phyloP scores from a whole-genome alignment of 1,284 basidiomycete genomes.

The Kalmanozyma brasiliensis region DNA sequence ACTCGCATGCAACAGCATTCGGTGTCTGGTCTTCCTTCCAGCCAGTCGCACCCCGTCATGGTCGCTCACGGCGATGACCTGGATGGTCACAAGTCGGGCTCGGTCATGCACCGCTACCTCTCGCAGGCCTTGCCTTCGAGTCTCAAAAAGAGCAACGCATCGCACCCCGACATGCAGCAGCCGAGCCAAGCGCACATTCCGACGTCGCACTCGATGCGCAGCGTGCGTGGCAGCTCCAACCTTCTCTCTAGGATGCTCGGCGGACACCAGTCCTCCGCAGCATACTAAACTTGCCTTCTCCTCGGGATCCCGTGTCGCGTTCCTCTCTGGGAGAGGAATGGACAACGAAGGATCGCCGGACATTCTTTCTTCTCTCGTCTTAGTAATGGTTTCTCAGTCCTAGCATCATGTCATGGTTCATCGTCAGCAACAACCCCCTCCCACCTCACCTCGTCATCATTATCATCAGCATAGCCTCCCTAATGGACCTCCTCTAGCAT shows the following conservation, averaged over 20 bases:
- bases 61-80: slow-evolving; percentile 35
- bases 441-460: too few species aligned
- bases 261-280: slow-evolving; percentile 41
- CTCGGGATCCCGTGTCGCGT: slow-evolving; percentile 37
- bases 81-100: slow-evolving; percentile 40
- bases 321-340: slow-evolving; percentile 8
- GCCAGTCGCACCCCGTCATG: slow-evolving; percentile 40
- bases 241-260: slow-evolving; percentile 59
- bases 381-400: slow-evolving; percentile 27
- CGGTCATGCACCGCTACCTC: slow-evolving; percentile 59
- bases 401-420: slow-evolving; percentile 32
- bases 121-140: slow-evolving; percentile 55
- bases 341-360: slow-evolving; percentile 47
- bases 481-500: slow-evolving; percentile 8
- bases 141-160: slow-evolving; percentile 54
- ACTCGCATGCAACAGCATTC: slow-evolving; percentile 50
- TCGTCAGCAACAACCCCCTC: slow-evolving; percentile 12
- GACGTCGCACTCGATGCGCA: slow-evolving; percentile 47
- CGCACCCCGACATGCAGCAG: slow-evolving; percentile 51
- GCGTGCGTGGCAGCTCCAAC: slow-evolving; percentile 57
- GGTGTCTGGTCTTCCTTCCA: slow-evolving; percentile 28
- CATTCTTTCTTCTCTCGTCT: slow-evolving; percentile 7
- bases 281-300: slow-evolving; percentile 34
- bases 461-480: slow-evolving; percentile 20
- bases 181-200: slow-evolving; percentile 47